Evolutionary conservation across 805 yeast species (phyloP), one percentile per base, ranked within the genome.

Genomic region (Hanseniaspora pseudoguilliermondii): DNA sequence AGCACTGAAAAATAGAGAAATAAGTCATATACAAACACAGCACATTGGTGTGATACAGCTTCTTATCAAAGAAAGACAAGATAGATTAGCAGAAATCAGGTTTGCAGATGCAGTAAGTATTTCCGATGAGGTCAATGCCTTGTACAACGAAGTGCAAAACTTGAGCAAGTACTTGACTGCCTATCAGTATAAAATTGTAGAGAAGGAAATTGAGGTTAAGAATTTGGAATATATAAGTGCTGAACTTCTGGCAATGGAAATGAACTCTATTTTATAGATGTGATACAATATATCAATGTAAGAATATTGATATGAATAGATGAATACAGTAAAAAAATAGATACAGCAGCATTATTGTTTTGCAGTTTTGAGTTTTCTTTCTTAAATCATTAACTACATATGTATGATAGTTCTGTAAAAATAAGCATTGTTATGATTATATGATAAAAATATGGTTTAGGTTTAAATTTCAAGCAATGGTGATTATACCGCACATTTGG

Each of bases 201-300:
- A 51, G 23, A 43, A 23, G 29, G 55, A 51, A 35, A 51, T 51
- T n/a, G 36, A 51, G 36, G 29, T 51, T 5, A 42, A 51, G 13
- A 49, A 43, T 25, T 25, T 51, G 27, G 55, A 51, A 32, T 51
- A 43, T n/a, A 43, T 51, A 20, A 51, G 55, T 25, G 55, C 55
- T 8, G 55, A 51, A 11, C 49, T 51, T 16, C 15, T 51, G 20
- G n/a, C 49, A 4, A 51, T 51, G 55, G 55, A 51, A 36, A 51
- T 51, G 48, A 34, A 18, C 18, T 51, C 55, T 35, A 43, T 51
- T 35, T 25, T 51, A n/a, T 51, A 36, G 20, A 2, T 2, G 9
- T 21, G 13, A 23, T 21, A 8, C 5, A 46, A 32, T 9, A 32
- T n/a, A 29, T 10, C 11, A n/a, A 32, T n/a, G 18, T 21, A 21